These are phyloP conservation scores for Thraustochytrium sp. DNA, from an alignment of 352 stramenopile species.

Conservation along the genomic window DNA sequence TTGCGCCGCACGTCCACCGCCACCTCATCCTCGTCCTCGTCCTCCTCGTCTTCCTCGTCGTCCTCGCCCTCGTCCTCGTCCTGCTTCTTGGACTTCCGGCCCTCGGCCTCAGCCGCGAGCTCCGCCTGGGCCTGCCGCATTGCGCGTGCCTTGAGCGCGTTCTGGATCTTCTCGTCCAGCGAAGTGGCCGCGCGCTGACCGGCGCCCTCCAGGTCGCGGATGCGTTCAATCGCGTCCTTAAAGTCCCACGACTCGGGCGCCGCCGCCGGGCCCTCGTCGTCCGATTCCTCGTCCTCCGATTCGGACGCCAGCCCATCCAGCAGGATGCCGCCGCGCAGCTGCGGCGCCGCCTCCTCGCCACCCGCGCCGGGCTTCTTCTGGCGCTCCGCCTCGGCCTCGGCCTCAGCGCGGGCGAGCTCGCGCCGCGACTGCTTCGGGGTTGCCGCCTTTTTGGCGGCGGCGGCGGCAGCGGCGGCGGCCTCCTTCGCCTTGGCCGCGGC, in stretches of 20 bases:
- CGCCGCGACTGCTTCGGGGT: neutral
- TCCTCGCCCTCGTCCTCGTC: conserved; percentile 51
- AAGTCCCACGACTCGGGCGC: conserved; percentile 31
- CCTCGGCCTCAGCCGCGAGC: neutral
- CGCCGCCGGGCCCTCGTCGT: neutral
- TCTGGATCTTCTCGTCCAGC: conserved; percentile 6
- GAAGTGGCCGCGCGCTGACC: neutral
- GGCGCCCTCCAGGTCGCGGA: neutral
- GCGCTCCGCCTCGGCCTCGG: neutral
- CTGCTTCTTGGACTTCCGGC: conserved; percentile 48
- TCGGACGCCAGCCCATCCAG: neutral
- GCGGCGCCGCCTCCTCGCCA: neutral
- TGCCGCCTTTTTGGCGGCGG: neutral
- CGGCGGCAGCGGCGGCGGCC: neutral
- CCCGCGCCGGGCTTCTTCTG: neutral
- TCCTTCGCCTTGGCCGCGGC: too few species aligned
- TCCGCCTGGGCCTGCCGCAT: neutral
- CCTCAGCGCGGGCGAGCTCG: too few species aligned
- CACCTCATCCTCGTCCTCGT: conserved; percentile 50
- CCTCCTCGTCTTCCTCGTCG: conserved; percentile 50
- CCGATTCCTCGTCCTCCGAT: neutral
- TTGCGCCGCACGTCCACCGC: conserved; percentile 44
- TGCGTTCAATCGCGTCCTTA: neutral
- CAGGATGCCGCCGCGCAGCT: neutral
- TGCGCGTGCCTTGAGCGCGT: neutral